These are phyloP conservation scores for Dipteronia sinensis DNA, from an alignment of 345 rosid genomes.

Conservation along the genomic window DNA sequence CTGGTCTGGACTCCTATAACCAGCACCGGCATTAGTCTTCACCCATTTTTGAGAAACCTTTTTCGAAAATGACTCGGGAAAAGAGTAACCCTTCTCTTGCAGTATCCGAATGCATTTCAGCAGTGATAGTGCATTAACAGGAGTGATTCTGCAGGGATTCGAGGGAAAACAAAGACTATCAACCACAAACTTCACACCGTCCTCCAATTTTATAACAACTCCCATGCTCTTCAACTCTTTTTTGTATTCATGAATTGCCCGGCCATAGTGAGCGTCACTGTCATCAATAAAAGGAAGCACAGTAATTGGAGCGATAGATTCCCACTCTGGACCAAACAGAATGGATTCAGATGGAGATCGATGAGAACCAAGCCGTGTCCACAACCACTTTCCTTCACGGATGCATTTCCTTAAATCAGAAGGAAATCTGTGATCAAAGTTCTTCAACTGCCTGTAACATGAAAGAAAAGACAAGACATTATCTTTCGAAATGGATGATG, in stretches of 20 bases:
- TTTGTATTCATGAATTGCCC: constrained; percentile 40
- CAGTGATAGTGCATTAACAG: constrained; percentile 40
- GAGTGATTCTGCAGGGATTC: constrained; percentile 28
- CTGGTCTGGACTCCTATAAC: constrained; percentile 51
- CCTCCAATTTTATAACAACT: constrained; percentile 37
- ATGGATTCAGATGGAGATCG: constrained; percentile 60
- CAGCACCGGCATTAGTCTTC: constrained; percentile 54
- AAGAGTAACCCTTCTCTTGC: constrained; percentile 21
- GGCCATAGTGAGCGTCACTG: constrained; percentile 45
- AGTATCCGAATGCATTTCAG: constrained; percentile 45
- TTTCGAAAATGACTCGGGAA: constrained; percentile 33
- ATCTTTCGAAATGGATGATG: constrained; percentile 33
- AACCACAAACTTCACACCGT: constrained; percentile 54
- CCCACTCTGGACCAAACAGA: constrained; percentile 59
- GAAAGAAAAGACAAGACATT: constrained; percentile 41
- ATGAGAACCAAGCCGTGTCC: constrained; percentile 54
- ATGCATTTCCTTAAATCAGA: constrained; percentile 37
- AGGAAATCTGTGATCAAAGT: constrained; percentile 22
- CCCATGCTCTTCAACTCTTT: constrained; percentile 56
- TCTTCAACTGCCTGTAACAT: constrained; percentile 44
- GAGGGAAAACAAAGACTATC: constrained; percentile 39
- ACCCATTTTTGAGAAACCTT: constrained; percentile 53
- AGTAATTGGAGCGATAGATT: constrained; percentile 46
- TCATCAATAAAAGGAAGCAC: constrained; percentile 67
- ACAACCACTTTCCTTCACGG: constrained; percentile 53